Evolutionary conservation across 768 basidiomycete species (phyloP).

Genomic region (Trametes elegans): DNA sequence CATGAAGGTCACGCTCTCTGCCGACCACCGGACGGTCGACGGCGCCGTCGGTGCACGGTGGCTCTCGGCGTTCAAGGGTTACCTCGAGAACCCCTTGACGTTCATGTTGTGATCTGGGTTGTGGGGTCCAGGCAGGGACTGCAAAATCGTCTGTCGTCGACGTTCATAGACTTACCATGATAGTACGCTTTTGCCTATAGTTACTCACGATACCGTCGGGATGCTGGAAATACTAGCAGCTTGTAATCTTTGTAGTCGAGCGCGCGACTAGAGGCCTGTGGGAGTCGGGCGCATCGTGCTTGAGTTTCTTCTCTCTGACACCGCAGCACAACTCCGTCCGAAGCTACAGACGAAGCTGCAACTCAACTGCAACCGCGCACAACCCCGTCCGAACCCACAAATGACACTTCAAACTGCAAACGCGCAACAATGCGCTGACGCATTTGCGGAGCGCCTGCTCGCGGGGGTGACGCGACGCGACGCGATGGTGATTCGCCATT

Average conservation of each 20-base stretch:
- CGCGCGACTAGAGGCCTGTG: neutral
- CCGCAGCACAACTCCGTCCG: too few relatives aligned
- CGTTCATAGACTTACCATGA: slow-evolving; percentile 20
- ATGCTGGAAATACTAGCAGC: slow-evolving; percentile 17
- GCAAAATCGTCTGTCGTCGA: slow-evolving; percentile 13
- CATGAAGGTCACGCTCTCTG: slow-evolving; percentile 96
- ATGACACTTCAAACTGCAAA: too few relatives aligned
- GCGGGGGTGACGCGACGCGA: too few relatives aligned
- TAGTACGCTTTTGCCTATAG: slow-evolving; percentile 21
- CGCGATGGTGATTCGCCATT: too few relatives aligned
- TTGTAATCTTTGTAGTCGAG: slow-evolving; percentile 19
- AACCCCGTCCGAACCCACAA: too few relatives aligned
- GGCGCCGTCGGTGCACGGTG: slow-evolving; percentile 94
- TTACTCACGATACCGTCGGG: slow-evolving; percentile 18
- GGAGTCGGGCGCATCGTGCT: too few relatives aligned
- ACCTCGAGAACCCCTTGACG: slow-evolving; percentile 94
- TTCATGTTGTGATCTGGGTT: slow-evolving; percentile 74
- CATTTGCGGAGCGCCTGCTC: too few relatives aligned
- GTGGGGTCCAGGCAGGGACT: slow-evolving; percentile 1
- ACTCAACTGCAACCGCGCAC: too few relatives aligned
- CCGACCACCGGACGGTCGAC: slow-evolving; percentile 95
- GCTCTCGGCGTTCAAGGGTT: slow-evolving; percentile 91
- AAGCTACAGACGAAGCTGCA: too few relatives aligned
- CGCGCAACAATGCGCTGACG: too few relatives aligned
- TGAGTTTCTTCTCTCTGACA: too few relatives aligned